phyloP scores from a whole-genome alignment of 148 eudicot genomes.

The Amaranthus palmeri region DNA sequence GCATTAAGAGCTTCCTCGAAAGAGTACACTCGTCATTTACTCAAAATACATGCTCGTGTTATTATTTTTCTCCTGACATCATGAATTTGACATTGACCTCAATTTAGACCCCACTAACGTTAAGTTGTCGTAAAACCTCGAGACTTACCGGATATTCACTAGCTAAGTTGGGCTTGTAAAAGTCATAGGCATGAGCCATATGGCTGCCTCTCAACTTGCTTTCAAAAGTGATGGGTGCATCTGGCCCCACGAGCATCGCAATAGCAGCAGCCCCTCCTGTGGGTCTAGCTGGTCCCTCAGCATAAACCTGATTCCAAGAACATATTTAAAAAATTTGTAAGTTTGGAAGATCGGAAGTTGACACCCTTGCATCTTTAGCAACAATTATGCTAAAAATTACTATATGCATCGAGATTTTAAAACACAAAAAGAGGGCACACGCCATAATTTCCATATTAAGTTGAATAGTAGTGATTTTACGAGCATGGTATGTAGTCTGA shows the following conservation, averaged over 20 bases:
- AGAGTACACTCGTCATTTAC: too few relatives aligned
- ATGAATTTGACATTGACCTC: not conserved
- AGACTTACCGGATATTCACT: conserved; percentile 95
- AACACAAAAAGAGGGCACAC: too few relatives aligned
- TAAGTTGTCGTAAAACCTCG: not conserved
- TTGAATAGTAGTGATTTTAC: too few relatives aligned
- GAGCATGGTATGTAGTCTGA: too few relatives aligned
- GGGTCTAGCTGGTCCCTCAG: conserved; percentile 96
- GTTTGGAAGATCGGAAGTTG: too few relatives aligned
- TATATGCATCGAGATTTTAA: too few relatives aligned
- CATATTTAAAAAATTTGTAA: not conserved
- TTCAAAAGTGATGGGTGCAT: conserved; percentile 90
- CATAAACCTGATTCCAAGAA: conserved; percentile 67
- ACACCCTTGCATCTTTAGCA: too few relatives aligned
- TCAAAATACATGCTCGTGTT: not conserved
- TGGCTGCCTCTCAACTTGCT: conserved; percentile 92
- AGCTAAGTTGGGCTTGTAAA: conserved; percentile 95
- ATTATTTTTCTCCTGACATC: not conserved
- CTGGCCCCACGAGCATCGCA: conserved; percentile 96
- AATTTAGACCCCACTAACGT: not conserved
- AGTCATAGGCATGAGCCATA: conserved; percentile 96
- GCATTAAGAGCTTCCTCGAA: not conserved
- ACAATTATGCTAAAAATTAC: too few relatives aligned
- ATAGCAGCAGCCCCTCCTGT: conserved; percentile 97
- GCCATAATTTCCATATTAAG: too few relatives aligned